Evolutionary conservation across 2,329 filamentous ascomycete genomes (phyloP).

Genomic region (Colletotrichum kahawae): DNA sequence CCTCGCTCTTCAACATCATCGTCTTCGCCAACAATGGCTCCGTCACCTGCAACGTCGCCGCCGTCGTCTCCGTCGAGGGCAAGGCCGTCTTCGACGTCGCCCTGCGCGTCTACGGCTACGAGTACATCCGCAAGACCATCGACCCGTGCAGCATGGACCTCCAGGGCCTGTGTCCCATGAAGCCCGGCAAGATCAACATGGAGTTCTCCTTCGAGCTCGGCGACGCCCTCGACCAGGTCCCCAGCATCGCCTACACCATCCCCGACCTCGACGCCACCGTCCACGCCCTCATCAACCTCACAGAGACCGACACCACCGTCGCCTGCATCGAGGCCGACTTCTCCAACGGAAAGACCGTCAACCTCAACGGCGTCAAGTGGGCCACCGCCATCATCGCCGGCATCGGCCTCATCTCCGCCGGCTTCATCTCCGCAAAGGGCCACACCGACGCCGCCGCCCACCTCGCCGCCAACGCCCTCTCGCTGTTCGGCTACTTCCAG

Average conservation of each 20-base stretch:
- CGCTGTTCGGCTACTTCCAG: constrained; percentile 93
- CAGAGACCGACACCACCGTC: constrained; percentile 64
- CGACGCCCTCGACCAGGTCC: constrained; percentile 58
- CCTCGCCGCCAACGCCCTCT: constrained; percentile 89
- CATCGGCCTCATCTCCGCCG: constrained; percentile 82
- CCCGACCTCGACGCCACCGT: constrained; percentile 91
- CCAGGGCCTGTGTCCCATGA: constrained; percentile 88
- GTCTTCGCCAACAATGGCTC: constrained; percentile 79
- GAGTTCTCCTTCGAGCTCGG: constrained; percentile 34
- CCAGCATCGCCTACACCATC: constrained; percentile 81
- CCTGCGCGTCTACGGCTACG: constrained; percentile 83
- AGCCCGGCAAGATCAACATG: constrained; percentile 78
- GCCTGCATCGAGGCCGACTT: constrained; percentile 88
- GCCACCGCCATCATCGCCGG: constrained; percentile 86
- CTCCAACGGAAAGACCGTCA: constrained; percentile 91
- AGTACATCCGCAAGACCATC: constrained; percentile 68
- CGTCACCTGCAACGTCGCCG: constrained; percentile 76
- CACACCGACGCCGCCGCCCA: constrained; percentile 95
- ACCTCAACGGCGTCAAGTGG: constrained; percentile 89
- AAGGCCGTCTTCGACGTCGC: constrained; percentile 79
- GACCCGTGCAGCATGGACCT: constrained; percentile 78
- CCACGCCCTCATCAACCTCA: constrained; percentile 79
- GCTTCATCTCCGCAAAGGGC: constrained; percentile 86
- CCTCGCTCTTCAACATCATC: constrained; percentile 85
- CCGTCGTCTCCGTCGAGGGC: constrained; percentile 82